A percentile compares a stretch with the other conserved stretches of the same genome.
Evolutionary conservation across 495 filamentous ascomycete genomes (phyloP).

Genomic region (Tuber melanosporum): DNA sequence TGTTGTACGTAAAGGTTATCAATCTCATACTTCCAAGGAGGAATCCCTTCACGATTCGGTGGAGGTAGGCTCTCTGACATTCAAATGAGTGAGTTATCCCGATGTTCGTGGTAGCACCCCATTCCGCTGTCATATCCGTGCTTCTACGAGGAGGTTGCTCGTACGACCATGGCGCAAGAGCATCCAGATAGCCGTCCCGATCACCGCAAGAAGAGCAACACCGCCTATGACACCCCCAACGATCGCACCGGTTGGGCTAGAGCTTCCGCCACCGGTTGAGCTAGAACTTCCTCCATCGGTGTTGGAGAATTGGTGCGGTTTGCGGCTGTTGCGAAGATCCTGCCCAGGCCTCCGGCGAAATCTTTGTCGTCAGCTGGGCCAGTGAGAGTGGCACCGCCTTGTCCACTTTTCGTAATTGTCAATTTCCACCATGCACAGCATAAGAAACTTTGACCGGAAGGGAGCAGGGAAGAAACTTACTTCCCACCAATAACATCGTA

Average conservation of each 20-base stretch:
- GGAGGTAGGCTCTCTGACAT: not conserved
- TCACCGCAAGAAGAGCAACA: constrained; percentile 12
- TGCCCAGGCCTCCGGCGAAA: constrained; percentile 6
- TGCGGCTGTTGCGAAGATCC: constrained; percentile 10
- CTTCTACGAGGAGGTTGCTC: constrained; percentile 4
- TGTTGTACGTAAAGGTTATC: not conserved
- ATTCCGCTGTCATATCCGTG: not conserved
- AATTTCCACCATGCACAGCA: not conserved
- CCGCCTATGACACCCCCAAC: constrained; percentile 39
- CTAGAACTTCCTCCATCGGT: not conserved
- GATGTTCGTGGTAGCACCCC: not conserved
- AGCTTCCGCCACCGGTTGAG: not conserved
- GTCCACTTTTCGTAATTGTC: constrained; percentile 9
- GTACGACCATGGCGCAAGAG: constrained; percentile 5
- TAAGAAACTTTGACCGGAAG: not conserved
- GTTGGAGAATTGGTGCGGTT: not conserved
- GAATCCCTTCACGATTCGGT: not conserved
- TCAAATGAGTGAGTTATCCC: not conserved
- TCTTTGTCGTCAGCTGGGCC: constrained; percentile 3
- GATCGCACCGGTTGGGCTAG: constrained; percentile 33
- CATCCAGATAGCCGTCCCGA: constrained; percentile 11
- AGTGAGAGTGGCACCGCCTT: constrained; percentile 8
- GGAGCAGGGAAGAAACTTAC: constrained; percentile 12
- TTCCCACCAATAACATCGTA: constrained; percentile 17
- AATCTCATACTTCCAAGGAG: not conserved